phyloP scores from a whole-genome alignment of 2,329 filamentous ascomycete genomes.

The Huntiella abstrusa region DNA sequence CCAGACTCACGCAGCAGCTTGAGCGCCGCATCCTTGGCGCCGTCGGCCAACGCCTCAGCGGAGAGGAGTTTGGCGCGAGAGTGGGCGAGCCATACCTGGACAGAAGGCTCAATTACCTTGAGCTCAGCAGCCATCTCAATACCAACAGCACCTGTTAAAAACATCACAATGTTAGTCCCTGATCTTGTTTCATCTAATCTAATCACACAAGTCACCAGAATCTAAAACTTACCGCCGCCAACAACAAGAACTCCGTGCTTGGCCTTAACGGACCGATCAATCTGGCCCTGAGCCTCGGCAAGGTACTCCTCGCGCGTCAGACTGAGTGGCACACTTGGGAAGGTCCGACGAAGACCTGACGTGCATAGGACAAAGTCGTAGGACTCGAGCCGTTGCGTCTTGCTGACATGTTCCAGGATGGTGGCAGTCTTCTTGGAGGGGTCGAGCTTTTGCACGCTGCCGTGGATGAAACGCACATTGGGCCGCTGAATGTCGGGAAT shows the following conservation, averaged over 20 bases:
- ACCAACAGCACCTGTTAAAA: slow-evolving; percentile 42
- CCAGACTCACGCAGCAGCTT: slow-evolving; percentile 40
- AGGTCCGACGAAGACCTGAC: slow-evolving; percentile 49
- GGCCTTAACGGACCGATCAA: slow-evolving; percentile 32
- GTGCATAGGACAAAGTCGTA: slow-evolving; percentile 66
- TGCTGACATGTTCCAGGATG: slow-evolving; percentile 29
- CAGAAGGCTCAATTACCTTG: slow-evolving; percentile 44
- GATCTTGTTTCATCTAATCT: not conserved
- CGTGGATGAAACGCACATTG: slow-evolving; percentile 46
- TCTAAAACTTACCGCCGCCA: slow-evolving; percentile 32
- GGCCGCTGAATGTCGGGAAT: slow-evolving; percentile 46
- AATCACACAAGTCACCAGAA: not conserved
- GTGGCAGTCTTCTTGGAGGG: slow-evolving; percentile 37
- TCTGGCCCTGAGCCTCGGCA: slow-evolving; percentile 39
- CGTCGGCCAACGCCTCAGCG: slow-evolving; percentile 50
- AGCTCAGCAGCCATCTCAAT: slow-evolving; percentile 69
- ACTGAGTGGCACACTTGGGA: slow-evolving; percentile 54
- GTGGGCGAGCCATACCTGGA: slow-evolving; percentile 56
- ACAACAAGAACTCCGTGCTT: slow-evolving; percentile 47
- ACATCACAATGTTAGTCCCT: slow-evolving; percentile 9
- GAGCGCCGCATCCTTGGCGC: slow-evolving; percentile 44
- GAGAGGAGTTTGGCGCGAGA: slow-evolving; percentile 52
- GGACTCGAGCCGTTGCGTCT: slow-evolving; percentile 22
- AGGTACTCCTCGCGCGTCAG: slow-evolving; percentile 43
- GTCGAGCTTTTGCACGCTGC: slow-evolving; percentile 42